Evolutionary conservation across 495 filamentous ascomycete genomes (phyloP), one percentile per base, ranked within the genome.

Genomic region (Lasiosphaeria miniovina): DNA sequence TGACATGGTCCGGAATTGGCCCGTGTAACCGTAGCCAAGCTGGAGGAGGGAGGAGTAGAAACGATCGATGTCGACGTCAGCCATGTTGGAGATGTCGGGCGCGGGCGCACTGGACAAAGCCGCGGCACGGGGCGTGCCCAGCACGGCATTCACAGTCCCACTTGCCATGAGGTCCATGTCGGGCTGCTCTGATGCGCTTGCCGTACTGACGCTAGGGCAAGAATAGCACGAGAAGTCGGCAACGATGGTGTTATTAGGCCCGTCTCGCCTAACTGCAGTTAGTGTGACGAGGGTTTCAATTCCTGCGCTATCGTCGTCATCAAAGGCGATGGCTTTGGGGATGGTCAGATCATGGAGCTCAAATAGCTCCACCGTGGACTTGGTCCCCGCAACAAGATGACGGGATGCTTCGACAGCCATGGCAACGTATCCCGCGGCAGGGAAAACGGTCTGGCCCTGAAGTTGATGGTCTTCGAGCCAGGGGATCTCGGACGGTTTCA

Each of bases 401-500:
- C 24, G 34, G 6, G 55, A 56, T 0, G 76, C 76, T 57, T 88
- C 85, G 0, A 82, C 36, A 0, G 77, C 78, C 35, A 75, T 74
- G 4, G 68, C 67, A 2, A 80, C 55, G 58, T 82, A 86, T 0
- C 73, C 80, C 0, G 84, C 75, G 10, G 71, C 83, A 3, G 86
- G 85, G 48, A 84, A 84, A 0, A 89, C 70, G 4, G 58, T 57
- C 48, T 75, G 70, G 11, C 66, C 46, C 31, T 77, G 68, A 3
- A 77, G 6, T 7, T 55, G 55, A 61, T 85, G 82, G 35, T 74
- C 74, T 0, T 54, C 10, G 0, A 84, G 48, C 81, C 80, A 86
- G 0, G 72, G 69, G 0, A 73, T 52, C 52, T 85, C 78, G 0
- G 48, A 49, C 0, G 65, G 36, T 3, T 66, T 59, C 1, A 85